Evolutionary conservation across 495 filamentous ascomycete species (phyloP).

Genomic region (Tricharina praecox): DNA sequence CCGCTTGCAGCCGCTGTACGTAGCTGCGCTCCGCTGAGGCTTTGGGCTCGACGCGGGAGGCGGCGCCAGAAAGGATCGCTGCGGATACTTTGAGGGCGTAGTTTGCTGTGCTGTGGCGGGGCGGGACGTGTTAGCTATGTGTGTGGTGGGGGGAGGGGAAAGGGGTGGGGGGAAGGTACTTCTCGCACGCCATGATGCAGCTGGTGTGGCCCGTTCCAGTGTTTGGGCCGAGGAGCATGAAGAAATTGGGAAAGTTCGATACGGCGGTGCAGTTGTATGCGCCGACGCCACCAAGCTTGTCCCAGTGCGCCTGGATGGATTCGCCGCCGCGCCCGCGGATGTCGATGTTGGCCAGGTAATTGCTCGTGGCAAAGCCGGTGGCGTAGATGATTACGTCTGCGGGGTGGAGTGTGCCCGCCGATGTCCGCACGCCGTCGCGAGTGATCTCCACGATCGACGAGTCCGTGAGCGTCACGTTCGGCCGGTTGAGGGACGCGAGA

Average conservation of each 20-base stretch:
- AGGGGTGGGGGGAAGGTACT: no score
- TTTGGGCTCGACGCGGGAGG: conserved; percentile 24
- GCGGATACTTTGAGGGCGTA: conserved; percentile 37
- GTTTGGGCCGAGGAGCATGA: conserved; percentile 50
- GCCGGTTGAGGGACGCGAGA: conserved; percentile 37
- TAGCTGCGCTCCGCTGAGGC: conserved; percentile 32
- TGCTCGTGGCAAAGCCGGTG: conserved; percentile 38
- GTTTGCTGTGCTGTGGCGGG: conserved; percentile 26
- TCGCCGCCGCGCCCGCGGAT: conserved; percentile 33
- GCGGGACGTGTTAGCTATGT: no score
- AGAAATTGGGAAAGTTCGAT: conserved; percentile 53
- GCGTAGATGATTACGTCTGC: conserved; percentile 45
- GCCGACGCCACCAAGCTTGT: conserved; percentile 38
- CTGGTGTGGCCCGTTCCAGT: conserved; percentile 46
- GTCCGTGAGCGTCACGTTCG: conserved; percentile 39
- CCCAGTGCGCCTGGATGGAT: conserved; percentile 38
- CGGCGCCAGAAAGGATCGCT: conserved; percentile 34
- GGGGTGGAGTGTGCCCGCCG: conserved; percentile 29
- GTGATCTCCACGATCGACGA: conserved; percentile 27
- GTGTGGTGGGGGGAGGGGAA: no score
- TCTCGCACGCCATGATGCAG: conserved; percentile 44
- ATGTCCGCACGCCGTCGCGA: conserved; percentile 21
- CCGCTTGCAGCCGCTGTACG: conserved; percentile 29
- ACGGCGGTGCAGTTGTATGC: conserved; percentile 49
- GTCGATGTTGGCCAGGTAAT: conserved; percentile 31